Conservation (phyloP, 257 asterid genomes). For the Penstemon davidsonii region DNA sequence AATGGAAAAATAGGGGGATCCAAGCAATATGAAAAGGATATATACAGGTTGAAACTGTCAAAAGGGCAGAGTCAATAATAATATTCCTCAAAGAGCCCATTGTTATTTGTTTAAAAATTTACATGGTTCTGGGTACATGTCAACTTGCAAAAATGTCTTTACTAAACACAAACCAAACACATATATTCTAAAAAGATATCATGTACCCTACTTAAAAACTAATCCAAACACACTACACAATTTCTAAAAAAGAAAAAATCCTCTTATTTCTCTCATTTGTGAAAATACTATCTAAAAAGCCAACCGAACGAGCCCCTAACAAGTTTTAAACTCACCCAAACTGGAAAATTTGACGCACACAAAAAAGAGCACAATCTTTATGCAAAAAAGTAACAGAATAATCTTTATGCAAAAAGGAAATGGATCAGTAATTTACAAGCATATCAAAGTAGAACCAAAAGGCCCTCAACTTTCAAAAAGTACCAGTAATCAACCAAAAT, state of each 20-base stretch:
- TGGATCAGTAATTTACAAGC: not conserved
- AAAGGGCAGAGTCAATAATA: not conserved
- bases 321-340: too few relatives aligned
- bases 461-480: slow-evolving; percentile 34
- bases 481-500: slow-evolving; percentile 2
- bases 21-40: not conserved
- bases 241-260: too few relatives aligned
- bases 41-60: not conserved
- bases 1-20: not conserved
- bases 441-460: slow-evolving; percentile 24
- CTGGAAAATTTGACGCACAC: not conserved
- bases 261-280: too few relatives aligned
- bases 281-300: too few relatives aligned
- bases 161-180: too few relatives aligned
- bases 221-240: too few relatives aligned
- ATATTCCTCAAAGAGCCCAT: not conserved
- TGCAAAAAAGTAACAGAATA: not conserved
- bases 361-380: not conserved
- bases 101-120: too few relatives aligned
- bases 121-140: too few relatives aligned
- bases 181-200: too few relatives aligned
- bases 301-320: too few relatives aligned
- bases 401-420: slow-evolving; percentile 7
- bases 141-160: too few relatives aligned
- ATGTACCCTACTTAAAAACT: too few relatives aligned